These are phyloP conservation scores for Nakazawaea wickerhamii DNA, from an alignment of 805 yeast species.

Conservation along the genomic window DNA sequence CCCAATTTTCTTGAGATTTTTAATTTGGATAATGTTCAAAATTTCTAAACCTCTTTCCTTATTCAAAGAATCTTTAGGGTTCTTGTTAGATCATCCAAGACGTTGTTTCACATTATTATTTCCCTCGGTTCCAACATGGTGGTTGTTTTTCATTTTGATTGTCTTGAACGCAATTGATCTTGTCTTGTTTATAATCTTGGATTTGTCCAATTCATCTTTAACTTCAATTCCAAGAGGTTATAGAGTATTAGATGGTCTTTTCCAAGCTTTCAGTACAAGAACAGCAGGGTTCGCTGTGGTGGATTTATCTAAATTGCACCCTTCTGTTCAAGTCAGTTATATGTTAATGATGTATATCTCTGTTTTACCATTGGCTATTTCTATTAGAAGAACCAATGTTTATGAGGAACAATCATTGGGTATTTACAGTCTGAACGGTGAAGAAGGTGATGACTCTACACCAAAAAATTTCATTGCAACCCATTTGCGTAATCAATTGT, in stretches of 20 bases:
- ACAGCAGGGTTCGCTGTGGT: constrained; percentile 88
- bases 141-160: constrained; percentile 75
- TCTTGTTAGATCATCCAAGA: constrained; percentile 90
- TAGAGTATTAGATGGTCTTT: constrained; percentile 75
- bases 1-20: constrained; percentile 74
- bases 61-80: constrained; percentile 71
- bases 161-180: constrained; percentile 72
- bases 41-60: constrained; percentile 60
- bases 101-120: constrained; percentile 91
- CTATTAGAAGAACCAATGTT: constrained; percentile 94
- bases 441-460: constrained; percentile 29
- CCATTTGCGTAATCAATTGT: constrained; percentile 86
- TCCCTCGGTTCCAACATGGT: constrained; percentile 93
- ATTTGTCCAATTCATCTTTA: constrained; percentile 49
- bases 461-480: constrained; percentile 68
- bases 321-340: constrained; percentile 90
- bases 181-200: constrained; percentile 74
- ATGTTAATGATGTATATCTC: constrained; percentile 98
- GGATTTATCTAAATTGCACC: constrained; percentile 65
- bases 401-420: constrained; percentile 97
- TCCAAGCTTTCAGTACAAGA: constrained; percentile 87
- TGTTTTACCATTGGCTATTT: constrained; percentile 91
- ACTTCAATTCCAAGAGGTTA: constrained; percentile 57
- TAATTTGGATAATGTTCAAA: constrained; percentile 76
- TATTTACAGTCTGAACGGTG: constrained; percentile 50